Evolutionary conservation across 768 basidiomycete species (phyloP).

Genomic region (Russula griseocarnosa): DNA sequence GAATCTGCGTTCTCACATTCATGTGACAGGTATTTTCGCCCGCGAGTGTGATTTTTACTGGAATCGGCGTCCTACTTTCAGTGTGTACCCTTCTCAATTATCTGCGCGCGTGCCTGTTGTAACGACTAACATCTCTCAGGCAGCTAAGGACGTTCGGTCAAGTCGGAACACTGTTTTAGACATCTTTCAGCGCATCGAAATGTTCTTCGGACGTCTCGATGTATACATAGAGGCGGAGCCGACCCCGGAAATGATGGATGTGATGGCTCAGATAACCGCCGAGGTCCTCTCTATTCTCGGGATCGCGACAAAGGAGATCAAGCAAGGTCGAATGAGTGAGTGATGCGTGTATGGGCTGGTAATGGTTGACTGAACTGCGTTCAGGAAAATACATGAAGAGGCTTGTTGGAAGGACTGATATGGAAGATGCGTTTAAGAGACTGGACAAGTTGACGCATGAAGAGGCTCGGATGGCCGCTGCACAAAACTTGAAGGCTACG

Average conservation of each 20-base stretch:
- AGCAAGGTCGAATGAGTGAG: not conserved
- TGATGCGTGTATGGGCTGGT: not conserved
- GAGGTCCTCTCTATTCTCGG: not conserved
- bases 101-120: not conserved
- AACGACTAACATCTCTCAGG: not conserved
- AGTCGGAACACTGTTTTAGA: not conserved
- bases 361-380: not conserved
- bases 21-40: not conserved
- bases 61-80: not conserved
- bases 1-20: not conserved
- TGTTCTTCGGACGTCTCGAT: not conserved
- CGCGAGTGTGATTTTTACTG: not conserved
- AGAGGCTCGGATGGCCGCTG: not conserved
- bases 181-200: not conserved
- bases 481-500: not conserved
- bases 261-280: not conserved
- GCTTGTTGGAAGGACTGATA: not conserved
- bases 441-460: not conserved
- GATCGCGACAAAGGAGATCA: not conserved
- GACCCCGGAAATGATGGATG: not conserved
- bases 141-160: not conserved
- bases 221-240: not conserved
- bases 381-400: constrained; percentile 1
- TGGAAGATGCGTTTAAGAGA: not conserved
- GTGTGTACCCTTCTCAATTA: not conserved